Evolutionary conservation across 31 red algal genomes (phyloP).

Genomic region (Pterothamnion heteromorphum): DNA sequence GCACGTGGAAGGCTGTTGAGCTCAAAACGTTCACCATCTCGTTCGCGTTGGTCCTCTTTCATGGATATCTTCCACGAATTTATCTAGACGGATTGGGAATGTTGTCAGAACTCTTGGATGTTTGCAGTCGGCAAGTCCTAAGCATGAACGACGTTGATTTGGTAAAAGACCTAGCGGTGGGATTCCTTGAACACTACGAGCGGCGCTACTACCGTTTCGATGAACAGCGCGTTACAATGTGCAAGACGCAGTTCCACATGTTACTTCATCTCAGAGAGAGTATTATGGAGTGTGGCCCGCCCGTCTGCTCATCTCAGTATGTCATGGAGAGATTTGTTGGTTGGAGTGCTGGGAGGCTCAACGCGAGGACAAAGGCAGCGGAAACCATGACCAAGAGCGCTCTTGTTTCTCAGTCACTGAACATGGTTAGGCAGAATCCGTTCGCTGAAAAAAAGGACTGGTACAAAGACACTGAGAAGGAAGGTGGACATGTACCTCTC

Average conservation of each 20-base stretch:
- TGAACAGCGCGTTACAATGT: background rate
- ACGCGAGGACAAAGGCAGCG: background rate
- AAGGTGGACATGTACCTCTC: no score
- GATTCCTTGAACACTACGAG: conserved; percentile 8
- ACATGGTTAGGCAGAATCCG: no score
- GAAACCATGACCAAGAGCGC: background rate
- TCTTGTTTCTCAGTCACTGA: no score
- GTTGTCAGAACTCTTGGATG: no score
- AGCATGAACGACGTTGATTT: no score
- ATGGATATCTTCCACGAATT: no score
- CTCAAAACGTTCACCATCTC: conserved; percentile 35
- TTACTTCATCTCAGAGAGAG: conserved; percentile 8
- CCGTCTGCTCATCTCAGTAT: background rate
- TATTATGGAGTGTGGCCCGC: conserved; percentile 15
- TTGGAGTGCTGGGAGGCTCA: background rate
- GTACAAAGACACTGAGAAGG: no score
- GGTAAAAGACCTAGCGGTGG: background rate
- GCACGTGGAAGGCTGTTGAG: conserved; percentile 34
- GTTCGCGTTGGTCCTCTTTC: background rate
- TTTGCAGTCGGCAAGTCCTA: no score
- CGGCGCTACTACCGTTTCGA: background rate
- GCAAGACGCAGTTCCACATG: conserved; percentile 18
- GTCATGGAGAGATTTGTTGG: conserved; percentile 40
- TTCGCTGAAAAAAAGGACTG: no score
- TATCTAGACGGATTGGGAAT: no score